Evolutionary conservation across 257 asterid species (phyloP), one percentile per base, ranked within the genome.

Genomic region (Penstemon newberryi): DNA sequence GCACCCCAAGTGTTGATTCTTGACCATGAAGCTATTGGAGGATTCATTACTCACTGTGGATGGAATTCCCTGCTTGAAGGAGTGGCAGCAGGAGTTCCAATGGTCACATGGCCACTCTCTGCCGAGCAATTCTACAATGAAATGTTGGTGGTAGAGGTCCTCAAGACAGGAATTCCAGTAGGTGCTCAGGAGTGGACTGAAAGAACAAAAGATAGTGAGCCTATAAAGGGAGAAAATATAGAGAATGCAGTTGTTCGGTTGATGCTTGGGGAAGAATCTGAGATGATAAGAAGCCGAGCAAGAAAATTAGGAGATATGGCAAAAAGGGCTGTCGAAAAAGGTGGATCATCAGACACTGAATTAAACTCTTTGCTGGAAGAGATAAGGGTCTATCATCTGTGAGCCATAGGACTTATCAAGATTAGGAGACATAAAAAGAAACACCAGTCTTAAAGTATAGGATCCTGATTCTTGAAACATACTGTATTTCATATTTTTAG

Each of bases 71-170:
- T 77, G 75, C 66, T 75, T 0, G 84, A 79, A 37, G 81, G 81
- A 40, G 71, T 79, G 19, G 50, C 69, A 4, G 70, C 78, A 1
- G 87, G 87, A 0, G 74, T 77, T 7, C 83, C 87, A 5, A 79
- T 79, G 83, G 74, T 75, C 25, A 77, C 87, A 2, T 82, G 87
- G 85, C 87, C 87, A 3, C 65, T 77, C 0, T 79, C 77, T 4
- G 73, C 76, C 0, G 87, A 83, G 74, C 85, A 80, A 36, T 80
- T 83, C 50, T 70, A 41, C 25, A 80, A 80, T 11, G 85, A 83
- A 43, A 79, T 71, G 52, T 50, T 77, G 79, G 77, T 66, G 62
- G 15, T 39, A 19, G 69, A 69, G 47, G 45, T 75, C 15, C 51
- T 79, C 47, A 25, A 66, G 56, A 79, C 58, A 1, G 87, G 85